Conservation (phyloP, 2,329 filamentous ascomycete genomes). For the Aspergillus fructus region DNA sequence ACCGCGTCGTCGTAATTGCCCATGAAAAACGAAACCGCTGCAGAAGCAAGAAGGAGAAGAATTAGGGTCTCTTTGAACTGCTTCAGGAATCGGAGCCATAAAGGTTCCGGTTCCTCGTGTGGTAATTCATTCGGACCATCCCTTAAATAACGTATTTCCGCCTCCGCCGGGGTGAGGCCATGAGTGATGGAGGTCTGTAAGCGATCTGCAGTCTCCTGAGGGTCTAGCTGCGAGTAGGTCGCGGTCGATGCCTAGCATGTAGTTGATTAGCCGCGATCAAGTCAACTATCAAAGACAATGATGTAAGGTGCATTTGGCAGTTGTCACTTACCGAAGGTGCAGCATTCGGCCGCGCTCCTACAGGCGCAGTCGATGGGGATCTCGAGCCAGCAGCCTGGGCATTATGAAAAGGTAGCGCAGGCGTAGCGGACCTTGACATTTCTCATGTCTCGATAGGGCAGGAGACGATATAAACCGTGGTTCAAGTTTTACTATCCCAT, state of each 20-base stretch:
- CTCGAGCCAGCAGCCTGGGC: conserved; percentile 36
- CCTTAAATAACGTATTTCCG: conserved; percentile 72
- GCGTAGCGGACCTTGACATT: conserved; percentile 63
- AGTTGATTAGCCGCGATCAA: conserved; percentile 3
- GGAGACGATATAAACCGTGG: conserved; percentile 17
- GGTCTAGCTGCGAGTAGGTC: conserved; percentile 65
- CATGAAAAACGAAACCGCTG: conserved; percentile 82
- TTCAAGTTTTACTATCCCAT: conserved; percentile 29
- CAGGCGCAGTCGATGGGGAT: conserved; percentile 29
- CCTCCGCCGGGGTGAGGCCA: conserved; percentile 79
- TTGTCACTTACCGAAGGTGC: conserved; percentile 35
- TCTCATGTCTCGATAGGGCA: conserved; percentile 45
- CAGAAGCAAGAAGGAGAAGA: conserved; percentile 83
- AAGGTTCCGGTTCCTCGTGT: conserved; percentile 85
- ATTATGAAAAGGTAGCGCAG: conserved; percentile 59
- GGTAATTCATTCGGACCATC: conserved; percentile 93
- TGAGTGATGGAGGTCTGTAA: conserved; percentile 79
- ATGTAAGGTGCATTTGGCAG: neutral
- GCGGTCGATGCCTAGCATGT: conserved; percentile 43
- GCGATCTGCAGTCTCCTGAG: conserved; percentile 72
- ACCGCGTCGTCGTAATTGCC: conserved; percentile 93
- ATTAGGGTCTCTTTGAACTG: conserved; percentile 98
- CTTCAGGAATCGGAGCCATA: conserved; percentile 93
- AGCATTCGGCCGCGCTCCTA: conserved; percentile 27
- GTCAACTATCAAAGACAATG: neutral